These are phyloP conservation scores for Raphanus hybrid DNA, from an alignment of 441 rosid genomes.

Conservation along the genomic window DNA sequence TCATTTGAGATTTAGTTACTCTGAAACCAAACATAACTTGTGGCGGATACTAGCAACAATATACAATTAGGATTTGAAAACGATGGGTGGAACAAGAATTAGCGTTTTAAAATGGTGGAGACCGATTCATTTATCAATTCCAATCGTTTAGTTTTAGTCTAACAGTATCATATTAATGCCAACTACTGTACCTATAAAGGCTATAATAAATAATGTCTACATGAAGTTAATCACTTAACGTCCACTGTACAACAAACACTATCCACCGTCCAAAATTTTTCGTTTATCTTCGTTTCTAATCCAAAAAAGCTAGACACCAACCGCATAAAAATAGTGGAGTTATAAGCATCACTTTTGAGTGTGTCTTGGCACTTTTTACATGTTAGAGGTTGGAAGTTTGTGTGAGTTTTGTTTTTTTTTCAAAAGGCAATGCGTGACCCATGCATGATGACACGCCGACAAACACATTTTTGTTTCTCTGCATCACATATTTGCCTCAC, in stretches of 20 bases:
- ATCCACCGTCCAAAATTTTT: neutral
- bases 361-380: slow-evolving; percentile 1
- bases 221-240: neutral
- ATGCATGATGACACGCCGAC: slow-evolving; percentile 43
- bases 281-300: neutral
- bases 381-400: slow-evolving; percentile 23
- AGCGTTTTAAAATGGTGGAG: too few species aligned
- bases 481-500: slow-evolving; percentile 22
- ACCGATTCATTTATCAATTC: too few species aligned
- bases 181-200: neutral
- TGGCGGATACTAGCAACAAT: too few species aligned
- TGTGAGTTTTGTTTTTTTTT: slow-evolving; percentile 6
- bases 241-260: neutral
- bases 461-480: slow-evolving; percentile 26
- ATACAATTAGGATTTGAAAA: too few species aligned
- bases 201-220: neutral
- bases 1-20: too few species aligned
- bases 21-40: too few species aligned
- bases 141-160: too few species aligned
- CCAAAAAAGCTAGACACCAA: neutral
- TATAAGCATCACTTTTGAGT: slow-evolving; percentile 5
- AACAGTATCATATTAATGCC: neutral
- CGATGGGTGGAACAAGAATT: too few species aligned
- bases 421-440: slow-evolving; percentile 24
- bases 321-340: neutral